Percentiles rank a stretch among this genome's conserved stretches.
Conservation (phyloP, 1,284 basidiomycete species). For the Vanrija sp. region DNA sequence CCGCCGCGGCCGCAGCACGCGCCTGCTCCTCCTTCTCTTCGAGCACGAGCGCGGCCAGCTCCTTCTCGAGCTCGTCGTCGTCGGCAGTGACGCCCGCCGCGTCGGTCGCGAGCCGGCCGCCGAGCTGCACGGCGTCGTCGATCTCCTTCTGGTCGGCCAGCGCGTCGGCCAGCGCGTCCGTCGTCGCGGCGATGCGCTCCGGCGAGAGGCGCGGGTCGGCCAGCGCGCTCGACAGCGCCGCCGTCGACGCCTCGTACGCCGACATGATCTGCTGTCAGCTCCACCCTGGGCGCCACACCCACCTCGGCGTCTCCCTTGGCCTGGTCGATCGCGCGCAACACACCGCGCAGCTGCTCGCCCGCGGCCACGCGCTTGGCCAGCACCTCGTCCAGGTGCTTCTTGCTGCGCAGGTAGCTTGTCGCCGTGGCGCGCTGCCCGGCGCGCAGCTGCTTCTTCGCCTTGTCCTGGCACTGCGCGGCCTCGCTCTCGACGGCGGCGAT, state of each 20-base stretch:
- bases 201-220: slow-evolving; percentile 72
- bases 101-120: slow-evolving; percentile 58
- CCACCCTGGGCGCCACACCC: slow-evolving; percentile 8
- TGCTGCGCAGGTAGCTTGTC: slow-evolving; percentile 67
- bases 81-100: slow-evolving; percentile 53
- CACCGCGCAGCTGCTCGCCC: slow-evolving; percentile 67
- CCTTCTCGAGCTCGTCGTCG: slow-evolving; percentile 52
- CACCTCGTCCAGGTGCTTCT: slow-evolving; percentile 74
- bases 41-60: slow-evolving; percentile 48
- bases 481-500: slow-evolving; percentile 52
- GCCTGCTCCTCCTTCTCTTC: slow-evolving; percentile 41
- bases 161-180: slow-evolving; percentile 78
- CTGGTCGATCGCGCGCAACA: slow-evolving; percentile 76
- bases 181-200: slow-evolving; percentile 73
- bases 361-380: slow-evolving; percentile 69
- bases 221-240: slow-evolving; percentile 70
- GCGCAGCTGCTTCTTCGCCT: slow-evolving; percentile 62
- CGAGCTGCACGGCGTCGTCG: slow-evolving; percentile 68
- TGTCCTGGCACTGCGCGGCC: slow-evolving; percentile 67
- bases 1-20: slow-evolving; percentile 19
- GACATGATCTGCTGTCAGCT: slow-evolving; percentile 66
- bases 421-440: slow-evolving; percentile 70
- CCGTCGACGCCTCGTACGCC: slow-evolving; percentile 74
- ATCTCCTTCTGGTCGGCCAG: slow-evolving; percentile 76
- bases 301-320: slow-evolving; percentile 86